These are phyloP conservation scores for Camelina laxa DNA, from an alignment of 345 rosid species.

Conservation along the genomic window DNA sequence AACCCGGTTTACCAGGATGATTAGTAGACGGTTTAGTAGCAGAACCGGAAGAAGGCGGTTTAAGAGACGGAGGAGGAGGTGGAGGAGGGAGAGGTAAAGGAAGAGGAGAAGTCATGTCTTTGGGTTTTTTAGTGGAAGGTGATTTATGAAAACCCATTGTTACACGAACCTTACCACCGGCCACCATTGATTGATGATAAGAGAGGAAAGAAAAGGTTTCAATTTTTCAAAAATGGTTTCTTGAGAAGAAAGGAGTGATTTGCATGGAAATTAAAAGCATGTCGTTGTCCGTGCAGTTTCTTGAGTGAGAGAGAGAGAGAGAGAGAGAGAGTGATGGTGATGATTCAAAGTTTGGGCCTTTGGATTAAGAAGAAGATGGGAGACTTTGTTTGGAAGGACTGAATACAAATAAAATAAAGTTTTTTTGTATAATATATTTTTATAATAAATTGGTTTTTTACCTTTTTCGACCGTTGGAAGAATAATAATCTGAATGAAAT, in stretches of 20 bases:
- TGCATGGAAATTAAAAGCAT: conserved; percentile 47
- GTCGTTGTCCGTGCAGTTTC: conserved; percentile 47
- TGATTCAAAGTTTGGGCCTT: conserved; percentile 41
- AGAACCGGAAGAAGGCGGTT: conserved; percentile 39
- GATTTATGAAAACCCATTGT: conserved; percentile 92
- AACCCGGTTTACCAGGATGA: conserved; percentile 45
- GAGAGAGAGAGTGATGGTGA: conserved; percentile 45
- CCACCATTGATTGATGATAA: conserved; percentile 60
- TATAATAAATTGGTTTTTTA: not conserved
- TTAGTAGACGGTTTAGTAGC: conserved; percentile 5
- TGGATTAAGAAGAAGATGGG: conserved; percentile 25
- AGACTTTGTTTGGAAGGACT: not conserved
- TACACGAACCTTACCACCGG: conserved; percentile 83
- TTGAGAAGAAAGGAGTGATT: conserved; percentile 36
- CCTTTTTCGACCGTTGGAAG: conserved; percentile 47
- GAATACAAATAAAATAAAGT: no score
- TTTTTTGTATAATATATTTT: not conserved
- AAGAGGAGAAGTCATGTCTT: conserved; percentile 28
- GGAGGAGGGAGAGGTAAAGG: conserved; percentile 45
- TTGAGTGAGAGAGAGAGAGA: conserved; percentile 36
- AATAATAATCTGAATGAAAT: conserved; percentile 39
- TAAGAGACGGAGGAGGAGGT: conserved; percentile 50
- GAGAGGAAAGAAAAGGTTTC: not conserved
- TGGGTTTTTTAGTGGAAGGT: conserved; percentile 47
- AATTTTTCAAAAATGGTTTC: not conserved